Evolutionary conservation across 2,329 filamentous ascomycete genomes (phyloP), one percentile per base, ranked within the genome.

Genomic region (Sporothrix curviconia): DNA sequence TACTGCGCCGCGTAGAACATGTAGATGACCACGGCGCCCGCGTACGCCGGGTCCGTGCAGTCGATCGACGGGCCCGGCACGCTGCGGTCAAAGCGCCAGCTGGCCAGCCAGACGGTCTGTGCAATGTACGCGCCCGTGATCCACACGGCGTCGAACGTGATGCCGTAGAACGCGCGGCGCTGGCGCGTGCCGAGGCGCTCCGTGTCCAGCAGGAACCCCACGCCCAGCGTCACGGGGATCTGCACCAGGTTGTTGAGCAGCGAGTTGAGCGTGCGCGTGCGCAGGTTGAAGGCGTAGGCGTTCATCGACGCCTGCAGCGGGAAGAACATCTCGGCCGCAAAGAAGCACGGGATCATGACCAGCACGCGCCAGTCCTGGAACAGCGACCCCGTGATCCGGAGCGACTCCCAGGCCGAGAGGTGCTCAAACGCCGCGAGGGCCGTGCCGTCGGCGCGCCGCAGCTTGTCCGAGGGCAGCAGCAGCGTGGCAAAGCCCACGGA

Each of bases 281-380:
- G 40, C 14, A 57, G 43, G 40, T 54, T 54, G 49, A 57, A 57
- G 24, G 44, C 32, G 40, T 59, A 59, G 28, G 58, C 55, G 44
- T 71, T 71, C 28, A 68, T 68, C 2, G 68, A 68, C 17, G 68
- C 68, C n/a, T 63, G 62, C 42, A 70, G 70, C 4, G 70, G 68
- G 15, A 71, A 61, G 47, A 68, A 70, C 24, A 63, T 65, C 57
- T 70, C 67, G 5, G 65, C 62, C 7, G 68, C 59, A 22, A 68
- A 59, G 49, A 62, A 65, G n/a, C 59, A 56, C 1, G 63, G 63
- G 4, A 65, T 56, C 66, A 69, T 68, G 17, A 68, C 55, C 22
- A 65, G 55, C 3, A 68, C 54, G 57, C 64, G 28, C 53, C 53
- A 59, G 53, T 59, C 57, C 24, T 53, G 40, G 47, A 59, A 69